Evolutionary conservation across 495 filamentous ascomycete species (phyloP).

Genomic region (Bathelium albidoporum): DNA sequence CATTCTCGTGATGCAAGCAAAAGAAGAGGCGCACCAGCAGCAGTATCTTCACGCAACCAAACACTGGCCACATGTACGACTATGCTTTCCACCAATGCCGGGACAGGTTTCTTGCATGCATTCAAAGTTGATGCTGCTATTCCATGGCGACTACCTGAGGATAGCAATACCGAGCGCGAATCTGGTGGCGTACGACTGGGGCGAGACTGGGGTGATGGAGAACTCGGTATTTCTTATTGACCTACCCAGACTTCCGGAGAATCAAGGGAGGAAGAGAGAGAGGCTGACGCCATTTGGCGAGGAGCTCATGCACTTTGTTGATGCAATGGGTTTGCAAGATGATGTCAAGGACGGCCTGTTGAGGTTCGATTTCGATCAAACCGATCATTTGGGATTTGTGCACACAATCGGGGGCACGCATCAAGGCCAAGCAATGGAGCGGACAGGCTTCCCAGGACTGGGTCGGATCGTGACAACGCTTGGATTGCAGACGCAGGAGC

Average conservation of each 20-base stretch:
- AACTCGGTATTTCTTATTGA: conserved; percentile 82
- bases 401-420: conserved; percentile 58
- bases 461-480: conserved; percentile 49
- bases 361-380: conserved; percentile 67
- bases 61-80: conserved; percentile 45
- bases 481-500: conserved; percentile 32
- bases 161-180: conserved; percentile 77
- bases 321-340: conserved; percentile 53
- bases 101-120: conserved; percentile 66
- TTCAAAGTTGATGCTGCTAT: conserved; percentile 78
- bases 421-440: conserved; percentile 41
- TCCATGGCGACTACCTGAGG: conserved; percentile 55
- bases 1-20: conserved; percentile 61
- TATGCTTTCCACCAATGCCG: conserved; percentile 73
- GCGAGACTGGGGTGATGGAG: conserved; percentile 67
- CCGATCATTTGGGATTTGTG: conserved; percentile 61
- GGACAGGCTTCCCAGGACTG: conserved; percentile 62
- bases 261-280: conserved; percentile 20
- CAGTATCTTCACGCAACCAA: conserved; percentile 36
- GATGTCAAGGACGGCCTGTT: conserved; percentile 48
- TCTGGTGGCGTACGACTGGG: conserved; percentile 73
- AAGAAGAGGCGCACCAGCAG: conserved; percentile 30
- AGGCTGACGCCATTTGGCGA: conserved; percentile 52
- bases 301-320: conserved; percentile 61
- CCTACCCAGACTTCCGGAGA: conserved; percentile 48